Percentiles rank a stretch among this genome's conserved stretches.
Evolutionary conservation across 2,329 filamentous ascomycete genomes (phyloP).

Genomic region (Penicillium janthinellum): DNA sequence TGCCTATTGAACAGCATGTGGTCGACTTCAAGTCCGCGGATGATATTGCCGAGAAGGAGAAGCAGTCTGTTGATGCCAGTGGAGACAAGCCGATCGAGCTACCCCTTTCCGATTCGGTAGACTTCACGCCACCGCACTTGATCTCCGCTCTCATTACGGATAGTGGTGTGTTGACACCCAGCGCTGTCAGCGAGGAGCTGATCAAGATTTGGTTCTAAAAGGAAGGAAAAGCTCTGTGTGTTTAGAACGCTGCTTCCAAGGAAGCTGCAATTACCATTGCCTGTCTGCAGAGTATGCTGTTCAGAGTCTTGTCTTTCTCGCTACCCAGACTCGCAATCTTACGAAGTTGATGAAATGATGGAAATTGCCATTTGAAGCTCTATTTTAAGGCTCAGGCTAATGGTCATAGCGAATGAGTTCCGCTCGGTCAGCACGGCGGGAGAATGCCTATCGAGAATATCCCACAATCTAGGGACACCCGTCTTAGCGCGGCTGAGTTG

Average conservation of each 20-base stretch:
- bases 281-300: background rate
- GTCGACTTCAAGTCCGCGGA: constrained; percentile 69
- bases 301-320: background rate
- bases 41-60: constrained; percentile 48
- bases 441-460: background rate
- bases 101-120: constrained; percentile 43
- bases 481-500: background rate
- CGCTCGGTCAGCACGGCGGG: background rate
- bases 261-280: background rate
- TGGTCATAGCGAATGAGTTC: background rate
- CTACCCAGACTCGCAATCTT: constrained; percentile 5
- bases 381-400: background rate
- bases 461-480: background rate
- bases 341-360: constrained; percentile 20
- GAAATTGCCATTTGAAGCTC: constrained; percentile 4
- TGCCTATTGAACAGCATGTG: constrained; percentile 77
- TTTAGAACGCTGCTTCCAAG: background rate
- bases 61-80: constrained; percentile 36
- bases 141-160: constrained; percentile 68
- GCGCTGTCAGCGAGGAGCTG: constrained; percentile 66
- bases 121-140: constrained; percentile 60
- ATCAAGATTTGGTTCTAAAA: constrained; percentile 62
- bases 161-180: constrained; percentile 63
- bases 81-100: constrained; percentile 21
- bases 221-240: background rate